Evolutionary conservation across 2,329 filamentous ascomycete species (phyloP).

Genomic region (Elsinoe fawcettii): DNA sequence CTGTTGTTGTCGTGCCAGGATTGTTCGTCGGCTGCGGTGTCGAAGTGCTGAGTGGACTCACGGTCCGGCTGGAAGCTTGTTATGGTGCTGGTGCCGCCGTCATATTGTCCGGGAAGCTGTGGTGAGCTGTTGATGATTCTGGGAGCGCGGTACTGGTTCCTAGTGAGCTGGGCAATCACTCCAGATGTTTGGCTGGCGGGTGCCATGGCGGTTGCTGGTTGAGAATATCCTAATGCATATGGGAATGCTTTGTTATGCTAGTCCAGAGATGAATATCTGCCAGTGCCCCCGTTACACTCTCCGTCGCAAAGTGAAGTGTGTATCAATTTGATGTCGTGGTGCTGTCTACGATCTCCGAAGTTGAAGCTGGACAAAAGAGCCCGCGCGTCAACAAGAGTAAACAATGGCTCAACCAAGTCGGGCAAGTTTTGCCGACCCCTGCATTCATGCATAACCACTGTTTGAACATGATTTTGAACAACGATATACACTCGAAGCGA

Average conservation of each 20-base stretch:
- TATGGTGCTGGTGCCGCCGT: constrained; percentile 16
- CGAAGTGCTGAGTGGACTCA: constrained; percentile 20
- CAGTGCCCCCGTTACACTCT: not conserved
- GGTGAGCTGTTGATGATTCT: not conserved
- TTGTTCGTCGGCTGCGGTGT: constrained; percentile 18
- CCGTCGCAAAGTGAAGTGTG: not conserved
- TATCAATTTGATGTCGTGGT: constrained; percentile 9
- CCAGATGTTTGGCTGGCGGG: constrained; percentile 10
- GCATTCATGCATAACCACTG: not conserved
- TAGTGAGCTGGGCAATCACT: constrained; percentile 13
- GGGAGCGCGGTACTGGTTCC: not conserved
- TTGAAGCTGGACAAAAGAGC: constrained; percentile 4
- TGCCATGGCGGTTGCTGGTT: not conserved
- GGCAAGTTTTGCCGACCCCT: constrained; percentile 1
- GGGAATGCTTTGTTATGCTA: not conserved
- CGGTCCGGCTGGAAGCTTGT: constrained; percentile 19
- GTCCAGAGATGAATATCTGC: constrained; percentile 4
- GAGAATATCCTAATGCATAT: not conserved
- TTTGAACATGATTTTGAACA: not conserved
- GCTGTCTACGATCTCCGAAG: not conserved
- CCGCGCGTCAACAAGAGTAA: constrained; percentile 13
- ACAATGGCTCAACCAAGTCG: not conserved
- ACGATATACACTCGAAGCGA: not conserved
- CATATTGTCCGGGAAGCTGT: constrained; percentile 1
- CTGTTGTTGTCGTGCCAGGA: not conserved